Evolutionary conservation across 2,329 filamentous ascomycete genomes (phyloP).

Genomic region (Microcyclospora tardicrescens): DNA sequence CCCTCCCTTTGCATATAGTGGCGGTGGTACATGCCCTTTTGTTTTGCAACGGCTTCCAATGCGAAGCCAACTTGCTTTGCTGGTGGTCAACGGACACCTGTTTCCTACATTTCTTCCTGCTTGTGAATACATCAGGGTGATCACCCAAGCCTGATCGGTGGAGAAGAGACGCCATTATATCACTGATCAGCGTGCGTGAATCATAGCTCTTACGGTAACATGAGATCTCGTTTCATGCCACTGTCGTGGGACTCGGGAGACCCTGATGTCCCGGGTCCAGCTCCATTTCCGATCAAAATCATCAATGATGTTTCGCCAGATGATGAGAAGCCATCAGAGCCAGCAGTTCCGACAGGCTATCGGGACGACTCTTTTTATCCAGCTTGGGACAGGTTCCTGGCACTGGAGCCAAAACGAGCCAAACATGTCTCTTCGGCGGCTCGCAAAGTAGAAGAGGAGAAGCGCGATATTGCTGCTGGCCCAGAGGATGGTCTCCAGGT

Average conservation of each 20-base stretch:
- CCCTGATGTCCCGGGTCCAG: slow-evolving; percentile 11
- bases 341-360: slow-evolving; percentile 3
- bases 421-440: slow-evolving; percentile 12
- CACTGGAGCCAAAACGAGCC: slow-evolving; percentile 16
- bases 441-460: slow-evolving; percentile 10
- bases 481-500: slow-evolving; percentile 12
- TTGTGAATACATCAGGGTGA: no score
- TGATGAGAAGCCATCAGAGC: slow-evolving; percentile 1
- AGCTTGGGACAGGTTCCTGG: slow-evolving; percentile 22
- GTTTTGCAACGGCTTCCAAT: no score
- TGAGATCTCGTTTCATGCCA: slow-evolving; percentile 9
- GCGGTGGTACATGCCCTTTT: no score
- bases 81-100: no score
- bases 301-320: slow-evolving; percentile 8
- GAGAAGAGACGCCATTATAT: no score
- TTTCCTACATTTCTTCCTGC: no score
- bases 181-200: no score
- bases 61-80: no score
- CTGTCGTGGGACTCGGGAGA: slow-evolving; percentile 4
- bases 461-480: slow-evolving; percentile 8
- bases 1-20: no score
- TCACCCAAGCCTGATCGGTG: no score
- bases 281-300: slow-evolving; percentile 17
- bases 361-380: slow-evolving; percentile 15
- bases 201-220: not conserved